phyloP scores from a whole-genome alignment of 2,329 filamentous ascomycete genomes.

The Aureobasidium namibiae region DNA sequence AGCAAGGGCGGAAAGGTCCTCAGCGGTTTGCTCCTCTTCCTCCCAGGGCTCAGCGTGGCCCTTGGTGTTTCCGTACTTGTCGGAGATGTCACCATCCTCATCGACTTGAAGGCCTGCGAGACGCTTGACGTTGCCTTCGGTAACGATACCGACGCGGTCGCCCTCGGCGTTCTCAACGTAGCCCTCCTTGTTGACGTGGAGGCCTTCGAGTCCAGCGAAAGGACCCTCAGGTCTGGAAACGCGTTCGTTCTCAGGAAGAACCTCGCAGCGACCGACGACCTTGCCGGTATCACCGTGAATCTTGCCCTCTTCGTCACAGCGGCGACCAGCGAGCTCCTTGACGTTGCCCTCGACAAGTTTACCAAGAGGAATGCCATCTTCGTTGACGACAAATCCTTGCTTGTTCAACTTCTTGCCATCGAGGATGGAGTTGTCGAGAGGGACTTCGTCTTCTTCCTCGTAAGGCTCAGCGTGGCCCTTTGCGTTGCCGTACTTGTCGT shows the following conservation, averaged over 20 bases:
- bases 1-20: slow-evolving; percentile 51
- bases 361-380: slow-evolving; percentile 47
- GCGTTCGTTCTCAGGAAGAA: slow-evolving; percentile 50
- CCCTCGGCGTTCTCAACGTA: slow-evolving; percentile 72
- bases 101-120: slow-evolving; percentile 69
- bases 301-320: slow-evolving; percentile 47
- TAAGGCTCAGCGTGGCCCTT: slow-evolving; percentile 52
- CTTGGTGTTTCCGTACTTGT: slow-evolving; percentile 61
- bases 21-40: slow-evolving; percentile 39
- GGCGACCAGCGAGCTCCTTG: slow-evolving; percentile 48
- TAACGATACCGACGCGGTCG: slow-evolving; percentile 63
- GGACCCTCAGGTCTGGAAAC: slow-evolving; percentile 54
- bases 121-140: slow-evolving; percentile 61
- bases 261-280: slow-evolving; percentile 48
- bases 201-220: slow-evolving; percentile 58
- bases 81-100: slow-evolving; percentile 72
- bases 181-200: slow-evolving; percentile 60
- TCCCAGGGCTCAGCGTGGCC: slow-evolving; percentile 51
- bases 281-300: slow-evolving; percentile 50
- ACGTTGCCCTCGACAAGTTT: slow-evolving; percentile 49
- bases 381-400: slow-evolving; percentile 47
- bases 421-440: slow-evolving; percentile 44
- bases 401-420: slow-evolving; percentile 50
- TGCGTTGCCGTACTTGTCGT: slow-evolving; percentile 54
- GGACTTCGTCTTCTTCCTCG: slow-evolving; percentile 36